These are phyloP conservation scores for Draba incana DNA, from an alignment of 345 rosid species.

Conservation along the genomic window DNA sequence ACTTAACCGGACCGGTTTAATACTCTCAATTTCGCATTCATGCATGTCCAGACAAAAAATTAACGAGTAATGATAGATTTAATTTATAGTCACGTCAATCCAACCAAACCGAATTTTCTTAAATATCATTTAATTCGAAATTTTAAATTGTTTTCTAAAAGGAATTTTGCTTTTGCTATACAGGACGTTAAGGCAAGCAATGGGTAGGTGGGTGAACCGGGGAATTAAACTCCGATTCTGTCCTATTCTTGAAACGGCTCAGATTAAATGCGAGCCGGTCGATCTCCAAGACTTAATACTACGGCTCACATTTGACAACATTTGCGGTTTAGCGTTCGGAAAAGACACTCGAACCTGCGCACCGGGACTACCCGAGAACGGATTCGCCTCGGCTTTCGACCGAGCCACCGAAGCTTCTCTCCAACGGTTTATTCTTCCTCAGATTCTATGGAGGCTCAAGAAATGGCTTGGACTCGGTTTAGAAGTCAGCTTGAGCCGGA, in stretches of 20 bases:
- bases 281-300: slow-evolving; percentile 89
- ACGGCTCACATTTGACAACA: slow-evolving; percentile 93
- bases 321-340: slow-evolving; percentile 94
- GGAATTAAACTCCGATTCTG: slow-evolving; percentile 74
- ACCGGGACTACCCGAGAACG: slow-evolving; percentile 69
- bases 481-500: slow-evolving; percentile 84
- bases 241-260: slow-evolving; percentile 74
- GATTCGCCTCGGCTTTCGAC: slow-evolving; percentile 84
- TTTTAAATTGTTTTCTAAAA: slow-evolving; percentile 16
- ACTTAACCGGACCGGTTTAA: slow-evolving; percentile 17
- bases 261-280: slow-evolving; percentile 53
- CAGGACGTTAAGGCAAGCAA: slow-evolving; percentile 91
- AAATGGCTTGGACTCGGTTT: slow-evolving; percentile 84
- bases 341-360: slow-evolving; percentile 88
- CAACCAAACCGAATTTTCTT: background rate
- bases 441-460: slow-evolving; percentile 76
- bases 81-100: background rate
- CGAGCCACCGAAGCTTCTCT: slow-evolving; percentile 93
- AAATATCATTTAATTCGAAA: no score
- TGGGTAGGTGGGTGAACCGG: slow-evolving; percentile 93
- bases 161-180: slow-evolving; percentile 42
- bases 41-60: slow-evolving; percentile 6
- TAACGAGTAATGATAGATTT: background rate
- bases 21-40: background rate
- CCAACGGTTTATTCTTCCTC: slow-evolving; percentile 85